Conservation (phyloP, 164 flowering plant genomes). For the Vitis cinerea region DNA sequence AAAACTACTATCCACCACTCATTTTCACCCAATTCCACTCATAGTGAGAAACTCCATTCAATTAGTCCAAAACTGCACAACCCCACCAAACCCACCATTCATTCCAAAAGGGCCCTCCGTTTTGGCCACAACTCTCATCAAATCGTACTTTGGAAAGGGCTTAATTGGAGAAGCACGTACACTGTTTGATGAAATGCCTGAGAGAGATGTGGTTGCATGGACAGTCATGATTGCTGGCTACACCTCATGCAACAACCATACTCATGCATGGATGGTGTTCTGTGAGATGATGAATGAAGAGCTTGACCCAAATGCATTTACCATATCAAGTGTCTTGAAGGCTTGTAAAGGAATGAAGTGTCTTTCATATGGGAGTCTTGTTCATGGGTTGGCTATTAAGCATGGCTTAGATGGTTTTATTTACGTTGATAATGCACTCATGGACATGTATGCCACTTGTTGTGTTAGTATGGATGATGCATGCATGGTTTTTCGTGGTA, state of each 20-base stretch:
- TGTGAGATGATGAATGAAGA: slow-evolving; percentile 46
- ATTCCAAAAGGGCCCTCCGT: slow-evolving; percentile 32
- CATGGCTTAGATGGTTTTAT: slow-evolving; percentile 44
- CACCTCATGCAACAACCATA: slow-evolving; percentile 40
- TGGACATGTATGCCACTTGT: slow-evolving; percentile 81
- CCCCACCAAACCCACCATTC: slow-evolving; percentile 26
- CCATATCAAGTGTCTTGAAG: slow-evolving; percentile 67
- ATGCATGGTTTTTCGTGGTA: slow-evolving; percentile 45
- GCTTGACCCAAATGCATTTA: slow-evolving; percentile 58
- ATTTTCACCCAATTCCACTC: slow-evolving; percentile 22
- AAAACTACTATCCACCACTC: slow-evolving; percentile 13
- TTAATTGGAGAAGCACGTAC: slow-evolving; percentile 46
- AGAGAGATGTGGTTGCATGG: slow-evolving; percentile 82
- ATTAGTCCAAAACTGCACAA: slow-evolving; percentile 13
- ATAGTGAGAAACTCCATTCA: slow-evolving; percentile 23
- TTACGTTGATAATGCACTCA: slow-evolving; percentile 73
- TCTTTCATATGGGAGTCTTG: slow-evolving; percentile 41
- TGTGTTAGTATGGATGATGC: slow-evolving; percentile 59
- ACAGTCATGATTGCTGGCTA: slow-evolving; percentile 78
- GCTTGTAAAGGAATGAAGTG: slow-evolving; percentile 62
- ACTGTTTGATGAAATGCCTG: slow-evolving; percentile 80
- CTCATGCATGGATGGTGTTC: slow-evolving; percentile 57
- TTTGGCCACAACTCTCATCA: slow-evolving; percentile 57
- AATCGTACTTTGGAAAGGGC: slow-evolving; percentile 42
- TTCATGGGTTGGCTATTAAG: slow-evolving; percentile 71